Evolutionary conservation across 305 asterid species (phyloP).

Genomic region (Fraxinus ornus): DNA sequence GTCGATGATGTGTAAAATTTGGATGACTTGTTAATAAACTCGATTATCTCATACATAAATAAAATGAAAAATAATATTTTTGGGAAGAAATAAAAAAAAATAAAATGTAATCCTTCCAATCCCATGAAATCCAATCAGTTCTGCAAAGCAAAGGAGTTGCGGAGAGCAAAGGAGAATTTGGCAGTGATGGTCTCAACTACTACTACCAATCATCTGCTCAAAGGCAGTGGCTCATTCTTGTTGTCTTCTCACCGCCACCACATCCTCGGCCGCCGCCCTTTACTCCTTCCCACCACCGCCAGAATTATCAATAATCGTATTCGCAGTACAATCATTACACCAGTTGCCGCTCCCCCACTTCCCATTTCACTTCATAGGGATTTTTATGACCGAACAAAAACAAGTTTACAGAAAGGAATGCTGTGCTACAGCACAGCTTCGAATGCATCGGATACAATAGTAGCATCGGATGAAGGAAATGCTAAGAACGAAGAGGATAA

Average conservation of each 20-base stretch:
- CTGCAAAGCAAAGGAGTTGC: not conserved
- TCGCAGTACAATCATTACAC: not conserved
- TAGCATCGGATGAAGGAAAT: slow-evolving; percentile 18
- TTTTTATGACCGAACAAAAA: not conserved
- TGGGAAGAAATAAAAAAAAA: not conserved
- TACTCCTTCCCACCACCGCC: not conserved
- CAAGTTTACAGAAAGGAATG: not conserved
- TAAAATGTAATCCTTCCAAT: not conserved
- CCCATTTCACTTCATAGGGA: not conserved
- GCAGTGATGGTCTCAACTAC: not conserved
- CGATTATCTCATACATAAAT: not conserved
- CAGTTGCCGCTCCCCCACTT: not conserved
- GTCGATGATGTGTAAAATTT: too few relatives aligned
- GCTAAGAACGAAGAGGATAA: slow-evolving; percentile 20
- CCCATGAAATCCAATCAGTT: not conserved
- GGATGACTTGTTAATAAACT: not conserved
- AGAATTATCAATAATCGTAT: not conserved
- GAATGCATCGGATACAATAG: slow-evolving; percentile 17
- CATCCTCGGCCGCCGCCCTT: not conserved
- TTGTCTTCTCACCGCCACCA: not conserved
- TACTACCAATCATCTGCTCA: not conserved
- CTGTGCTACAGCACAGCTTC: slow-evolving; percentile 40
- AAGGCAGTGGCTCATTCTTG: not conserved
- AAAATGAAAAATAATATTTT: too few relatives aligned
- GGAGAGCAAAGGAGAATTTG: not conserved